phyloP scores from a whole-genome alignment of 2,329 filamentous ascomycete genomes.

The Pezicula neosporulosa region DNA sequence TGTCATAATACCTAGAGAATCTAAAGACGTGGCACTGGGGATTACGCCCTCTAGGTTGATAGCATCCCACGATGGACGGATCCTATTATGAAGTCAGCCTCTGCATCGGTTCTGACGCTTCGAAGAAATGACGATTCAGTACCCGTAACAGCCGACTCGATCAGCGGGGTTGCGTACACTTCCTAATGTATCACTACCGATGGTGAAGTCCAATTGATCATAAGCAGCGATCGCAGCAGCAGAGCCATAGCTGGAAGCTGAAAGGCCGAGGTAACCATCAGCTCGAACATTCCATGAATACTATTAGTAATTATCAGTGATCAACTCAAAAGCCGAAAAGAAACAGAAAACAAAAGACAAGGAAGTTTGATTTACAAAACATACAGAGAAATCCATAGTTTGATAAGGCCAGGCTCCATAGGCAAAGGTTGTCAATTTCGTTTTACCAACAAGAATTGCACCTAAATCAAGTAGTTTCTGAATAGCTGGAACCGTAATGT shows the following conservation, averaged over 20 bases:
- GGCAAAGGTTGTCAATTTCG: background rate
- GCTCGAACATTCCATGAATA: slow-evolving; percentile 33
- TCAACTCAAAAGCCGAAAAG: too few species aligned
- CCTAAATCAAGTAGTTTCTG: background rate
- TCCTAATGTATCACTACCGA: slow-evolving; percentile 34
- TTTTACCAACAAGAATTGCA: background rate
- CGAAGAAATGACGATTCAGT: too few species aligned
- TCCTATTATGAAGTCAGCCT: too few species aligned
- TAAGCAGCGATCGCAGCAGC: slow-evolving; percentile 38
- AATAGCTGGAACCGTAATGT: background rate
- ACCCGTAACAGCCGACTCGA: background rate
- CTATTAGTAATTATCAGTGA: too few species aligned
- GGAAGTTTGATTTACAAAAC: too few species aligned
- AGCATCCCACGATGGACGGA: background rate
- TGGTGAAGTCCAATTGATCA: slow-evolving; percentile 40
- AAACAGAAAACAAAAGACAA: too few species aligned
- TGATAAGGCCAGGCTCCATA: background rate
- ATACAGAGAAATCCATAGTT: slow-evolving; percentile 24
- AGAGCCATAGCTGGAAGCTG: slow-evolving; percentile 39
- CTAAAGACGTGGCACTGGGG: background rate
- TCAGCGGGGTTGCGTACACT: background rate
- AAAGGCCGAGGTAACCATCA: slow-evolving; percentile 40
- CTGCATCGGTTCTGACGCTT: too few species aligned
- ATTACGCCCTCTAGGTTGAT: background rate
- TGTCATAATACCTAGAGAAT: background rate